Conservation (phyloP, 768 basidiomycete genomes). For the Termitomyces eurrhizus region DNA sequence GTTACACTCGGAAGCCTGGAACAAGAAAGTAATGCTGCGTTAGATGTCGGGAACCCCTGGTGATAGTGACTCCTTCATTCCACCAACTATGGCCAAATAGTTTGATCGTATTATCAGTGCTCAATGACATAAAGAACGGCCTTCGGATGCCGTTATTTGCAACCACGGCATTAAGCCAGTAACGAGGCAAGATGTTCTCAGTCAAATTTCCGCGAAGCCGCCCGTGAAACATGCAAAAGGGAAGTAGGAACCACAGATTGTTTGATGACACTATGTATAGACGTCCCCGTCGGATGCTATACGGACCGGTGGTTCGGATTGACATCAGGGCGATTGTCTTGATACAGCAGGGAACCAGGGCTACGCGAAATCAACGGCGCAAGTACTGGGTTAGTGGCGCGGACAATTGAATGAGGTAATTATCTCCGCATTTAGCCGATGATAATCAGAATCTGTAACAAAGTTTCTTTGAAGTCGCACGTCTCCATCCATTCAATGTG, state of each 20-base stretch:
- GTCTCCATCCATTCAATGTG: neutral
- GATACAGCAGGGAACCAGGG: neutral
- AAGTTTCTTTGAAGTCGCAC: neutral
- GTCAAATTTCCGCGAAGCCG: neutral
- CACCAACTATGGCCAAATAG: neutral
- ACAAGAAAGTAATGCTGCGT: neutral
- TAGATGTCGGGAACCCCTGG: too few species aligned
- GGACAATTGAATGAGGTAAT: neutral
- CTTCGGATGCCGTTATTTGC: neutral
- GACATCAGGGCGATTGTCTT: neutral
- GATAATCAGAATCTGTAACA: neutral
- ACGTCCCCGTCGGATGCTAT: neutral
- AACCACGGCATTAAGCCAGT: neutral
- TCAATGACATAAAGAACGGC: neutral
- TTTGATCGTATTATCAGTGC: neutral
- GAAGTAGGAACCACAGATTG: neutral
- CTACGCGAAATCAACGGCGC: neutral
- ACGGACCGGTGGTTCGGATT: neutral
- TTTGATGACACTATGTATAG: neutral
- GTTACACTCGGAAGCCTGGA: neutral
- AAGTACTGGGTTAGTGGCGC: neutral
- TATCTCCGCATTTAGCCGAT: neutral
- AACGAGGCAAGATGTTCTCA: slow-evolving; percentile 10
- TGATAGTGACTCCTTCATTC: neutral
- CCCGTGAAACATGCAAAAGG: neutral